Evolutionary conservation across 495 filamentous ascomycete genomes (phyloP).

Genomic region (Xylaria castorea): DNA sequence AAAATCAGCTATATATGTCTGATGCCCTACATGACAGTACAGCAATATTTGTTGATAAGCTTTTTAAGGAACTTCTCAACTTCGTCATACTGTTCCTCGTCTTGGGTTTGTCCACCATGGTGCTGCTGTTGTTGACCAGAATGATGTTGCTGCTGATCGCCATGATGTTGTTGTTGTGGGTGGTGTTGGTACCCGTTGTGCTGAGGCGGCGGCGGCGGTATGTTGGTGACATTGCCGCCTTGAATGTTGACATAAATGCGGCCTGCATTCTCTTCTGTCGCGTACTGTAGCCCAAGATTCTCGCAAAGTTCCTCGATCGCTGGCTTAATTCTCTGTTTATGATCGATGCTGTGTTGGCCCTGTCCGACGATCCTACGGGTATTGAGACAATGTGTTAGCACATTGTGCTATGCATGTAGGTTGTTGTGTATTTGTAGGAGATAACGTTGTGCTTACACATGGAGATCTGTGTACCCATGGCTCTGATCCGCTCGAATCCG

Average conservation of each 20-base stretch:
- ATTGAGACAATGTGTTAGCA: not conserved
- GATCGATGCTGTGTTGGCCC: constrained; percentile 81
- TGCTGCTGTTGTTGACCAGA: constrained; percentile 42
- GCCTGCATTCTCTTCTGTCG: constrained; percentile 86
- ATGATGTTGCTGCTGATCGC: constrained; percentile 35
- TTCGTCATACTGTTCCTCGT: constrained; percentile 63
- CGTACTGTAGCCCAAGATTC: constrained; percentile 80
- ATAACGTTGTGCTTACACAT: constrained; percentile 61
- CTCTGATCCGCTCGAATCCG: constrained; percentile 76
- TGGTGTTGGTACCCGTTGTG: constrained; percentile 41
- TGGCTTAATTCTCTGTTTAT: constrained; percentile 91
- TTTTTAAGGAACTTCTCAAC: constrained; percentile 69
- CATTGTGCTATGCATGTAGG: not conserved
- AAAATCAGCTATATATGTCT: not conserved
- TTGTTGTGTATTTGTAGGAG: not conserved
- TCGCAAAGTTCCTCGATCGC: constrained; percentile 83
- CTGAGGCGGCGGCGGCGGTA: constrained; percentile 59
- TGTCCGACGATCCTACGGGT: constrained; percentile 79
- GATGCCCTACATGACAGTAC: constrained; percentile 72
- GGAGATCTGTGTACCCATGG: constrained; percentile 75
- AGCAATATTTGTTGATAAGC: constrained; percentile 70
- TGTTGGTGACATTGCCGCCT: constrained; percentile 43
- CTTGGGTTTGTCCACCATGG: constrained; percentile 41
- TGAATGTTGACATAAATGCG: constrained; percentile 68
- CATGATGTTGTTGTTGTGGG: constrained; percentile 23